Evolutionary conservation across 2,329 filamentous ascomycete genomes (phyloP), one percentile per base, ranked within the genome.

Genomic region (Exophiala aquamarina): DNA sequence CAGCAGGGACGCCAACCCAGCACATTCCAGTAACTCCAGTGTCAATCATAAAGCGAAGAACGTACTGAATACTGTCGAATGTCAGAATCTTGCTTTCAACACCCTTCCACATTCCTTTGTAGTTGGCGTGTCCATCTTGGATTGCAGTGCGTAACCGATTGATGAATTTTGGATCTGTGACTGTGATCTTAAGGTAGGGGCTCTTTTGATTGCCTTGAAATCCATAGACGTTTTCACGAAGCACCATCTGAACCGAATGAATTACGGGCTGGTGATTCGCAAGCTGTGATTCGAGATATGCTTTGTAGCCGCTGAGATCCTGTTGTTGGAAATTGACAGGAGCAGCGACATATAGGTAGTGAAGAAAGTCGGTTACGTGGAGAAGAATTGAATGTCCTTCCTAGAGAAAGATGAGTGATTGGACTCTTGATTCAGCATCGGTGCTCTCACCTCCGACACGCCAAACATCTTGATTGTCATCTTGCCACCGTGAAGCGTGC

Each of bases 41-140:
- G 67, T 98, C 93, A 40, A 98, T 92, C 93, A 98, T 98, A 70
- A 98, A 97, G 41, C 93, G 81, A 56, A 97, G 70, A 19, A 97
- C 82, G 63, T 96, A 98, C 74, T 95, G 89, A 47, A 98, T 91
- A 58, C 86, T 96, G 73, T 98, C 93, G 61, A 92, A 98, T 0
- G 93, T 97, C 66, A 91, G 79, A 55, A 97, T 83, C 15, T 86
- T 86, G 15, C 79, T 81, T 5, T 81, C 79, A 13, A 77, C 73
- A 15, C 74, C 79, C 57, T 83, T 86, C 92, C 93, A 98, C 67
- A 96, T 77, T 3, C 86, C 83, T 66, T 92, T 95, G 79, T 89
- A 97, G 64, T 97, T 96, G 49, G 87, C 86, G 49, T 80, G 75
- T 8, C 86, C 84, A 7, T 73, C 74, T 66, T 96, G 88, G 38